A percentile compares a stretch with the other conserved stretches of the same genome.
Conservation (phyloP, 1,139 yeast species). For the Yamadazyma triangularis region DNA sequence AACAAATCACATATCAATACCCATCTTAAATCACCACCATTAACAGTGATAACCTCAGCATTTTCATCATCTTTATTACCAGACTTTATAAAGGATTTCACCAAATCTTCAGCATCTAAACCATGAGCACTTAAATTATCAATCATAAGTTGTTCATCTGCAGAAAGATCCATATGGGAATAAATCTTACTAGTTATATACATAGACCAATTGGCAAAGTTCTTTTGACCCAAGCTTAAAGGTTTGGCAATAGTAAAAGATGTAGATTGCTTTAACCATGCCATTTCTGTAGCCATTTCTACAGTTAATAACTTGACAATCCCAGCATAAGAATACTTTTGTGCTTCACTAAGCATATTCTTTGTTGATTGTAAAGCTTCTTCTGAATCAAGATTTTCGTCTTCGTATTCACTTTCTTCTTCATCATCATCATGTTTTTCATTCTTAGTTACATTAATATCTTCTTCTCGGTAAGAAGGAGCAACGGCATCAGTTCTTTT, state of each 20-base stretch:
- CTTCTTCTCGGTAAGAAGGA: constrained; percentile 8
- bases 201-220: constrained; percentile 83
- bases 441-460: not conserved
- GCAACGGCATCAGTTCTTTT: constrained; percentile 15
- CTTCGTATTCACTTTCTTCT: constrained; percentile 23
- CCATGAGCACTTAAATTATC: constrained; percentile 85
- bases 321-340: constrained; percentile 90
- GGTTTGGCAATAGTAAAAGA: constrained; percentile 53
- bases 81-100: constrained; percentile 48
- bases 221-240: constrained; percentile 68
- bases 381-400: constrained; percentile 44
- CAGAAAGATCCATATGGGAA: constrained; percentile 70
- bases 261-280: constrained; percentile 51
- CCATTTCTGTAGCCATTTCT: constrained; percentile 78
- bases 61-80: constrained; percentile 17
- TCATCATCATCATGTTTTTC: constrained; percentile 8
- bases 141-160: constrained; percentile 82
- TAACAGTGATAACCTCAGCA: constrained; percentile 2
- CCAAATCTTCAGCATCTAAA: constrained; percentile 66
- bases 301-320: constrained; percentile 70
- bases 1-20: constrained; percentile 88
- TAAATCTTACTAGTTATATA: constrained; percentile 68
- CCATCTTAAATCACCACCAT: constrained; percentile 70
- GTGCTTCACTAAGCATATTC: constrained; percentile 74
- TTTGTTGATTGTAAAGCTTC: constrained; percentile 78